Evolutionary conservation across 2,329 filamentous ascomycete species (phyloP), one percentile per base, ranked within the genome.

Genomic region (Alternaria sp.): DNA sequence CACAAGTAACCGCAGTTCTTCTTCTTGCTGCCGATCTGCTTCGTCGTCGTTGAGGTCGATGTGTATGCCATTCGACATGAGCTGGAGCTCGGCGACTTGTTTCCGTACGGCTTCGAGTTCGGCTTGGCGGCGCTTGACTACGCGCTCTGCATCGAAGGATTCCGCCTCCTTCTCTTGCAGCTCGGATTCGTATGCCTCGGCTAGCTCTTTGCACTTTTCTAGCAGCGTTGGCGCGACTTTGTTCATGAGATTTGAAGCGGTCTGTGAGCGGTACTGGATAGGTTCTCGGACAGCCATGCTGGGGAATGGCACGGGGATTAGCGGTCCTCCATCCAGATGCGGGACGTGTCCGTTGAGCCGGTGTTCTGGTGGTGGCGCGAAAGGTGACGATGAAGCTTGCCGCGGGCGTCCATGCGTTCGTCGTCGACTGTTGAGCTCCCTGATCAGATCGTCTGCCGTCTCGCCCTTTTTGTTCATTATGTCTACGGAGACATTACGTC

Each of bases 361-460:
- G 30, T 78, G 71, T 33, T 75, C 75, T 11, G 72, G 80, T 62
- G 71, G 79, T 12, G 80, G 78, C 8, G 78, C 81, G 62, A 85
- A 85, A 1, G 86, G 86, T 6, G 85, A 94, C 0, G 94, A 97
- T 0, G 94, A 97, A 7, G 92, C 86, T 64, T 92, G 88, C 12
- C 89, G 90, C 6, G 86, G 85, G 21, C 79, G 79, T 44, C 72
- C 73, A 63, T 87, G 84, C 58, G 90, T 87, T 55, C 90, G 87
- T 65, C 91, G 88, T 56, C 85, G 82, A 65, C 84, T 89, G 85
- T 97, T 96, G 41, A 88, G 82, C 57, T 85, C 83, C 75, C 92
- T 90, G 71, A 97, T 93, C 56, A 97, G 84, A 67, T 95, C 91
- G 72, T 97, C 92, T 11, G 94, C 94, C 1, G 92, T 92, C 66